Evolutionary conservation across 192 early-diverging fungal species (phyloP).

Genomic region (Coemansia interrupta): DNA sequence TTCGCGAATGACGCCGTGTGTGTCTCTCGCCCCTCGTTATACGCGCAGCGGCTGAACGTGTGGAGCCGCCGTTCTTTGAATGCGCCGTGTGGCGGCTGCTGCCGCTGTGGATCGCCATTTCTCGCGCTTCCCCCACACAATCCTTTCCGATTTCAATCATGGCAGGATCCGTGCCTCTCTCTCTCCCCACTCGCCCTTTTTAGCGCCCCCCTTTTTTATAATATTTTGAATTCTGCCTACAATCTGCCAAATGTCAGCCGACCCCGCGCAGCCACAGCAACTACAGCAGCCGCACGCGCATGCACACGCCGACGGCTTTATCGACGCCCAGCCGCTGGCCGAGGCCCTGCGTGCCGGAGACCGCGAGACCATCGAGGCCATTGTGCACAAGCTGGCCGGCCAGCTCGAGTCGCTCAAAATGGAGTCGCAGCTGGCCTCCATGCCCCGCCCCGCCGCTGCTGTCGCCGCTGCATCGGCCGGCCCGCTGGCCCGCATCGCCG

Average conservation of each 20-base stretch:
- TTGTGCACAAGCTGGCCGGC: conserved; percentile 40
- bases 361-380: conserved; percentile 48
- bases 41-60: too few relatives aligned
- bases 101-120: too few relatives aligned
- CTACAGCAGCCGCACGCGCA: conserved; percentile 4
- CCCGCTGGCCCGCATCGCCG: conserved; percentile 1
- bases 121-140: too few relatives aligned
- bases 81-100: too few relatives aligned
- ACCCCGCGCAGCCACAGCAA: neutral
- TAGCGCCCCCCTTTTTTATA: neutral
- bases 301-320: conserved; percentile 10
- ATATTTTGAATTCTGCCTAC: neutral
- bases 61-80: too few relatives aligned
- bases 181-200: neutral
- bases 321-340: conserved; percentile 33
- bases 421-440: conserved; percentile 20
- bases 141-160: too few relatives aligned
- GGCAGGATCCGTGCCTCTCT: too few relatives aligned
- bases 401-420: conserved; percentile 46
- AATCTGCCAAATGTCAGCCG: conserved; percentile 11
- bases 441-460: neutral
- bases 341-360: conserved; percentile 45
- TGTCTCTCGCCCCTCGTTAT: too few relatives aligned
- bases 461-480: neutral
- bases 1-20: too few relatives aligned